phyloP scores from a whole-genome alignment of 495 filamentous ascomycete species.

The Hyaloscypha finlandica region DNA sequence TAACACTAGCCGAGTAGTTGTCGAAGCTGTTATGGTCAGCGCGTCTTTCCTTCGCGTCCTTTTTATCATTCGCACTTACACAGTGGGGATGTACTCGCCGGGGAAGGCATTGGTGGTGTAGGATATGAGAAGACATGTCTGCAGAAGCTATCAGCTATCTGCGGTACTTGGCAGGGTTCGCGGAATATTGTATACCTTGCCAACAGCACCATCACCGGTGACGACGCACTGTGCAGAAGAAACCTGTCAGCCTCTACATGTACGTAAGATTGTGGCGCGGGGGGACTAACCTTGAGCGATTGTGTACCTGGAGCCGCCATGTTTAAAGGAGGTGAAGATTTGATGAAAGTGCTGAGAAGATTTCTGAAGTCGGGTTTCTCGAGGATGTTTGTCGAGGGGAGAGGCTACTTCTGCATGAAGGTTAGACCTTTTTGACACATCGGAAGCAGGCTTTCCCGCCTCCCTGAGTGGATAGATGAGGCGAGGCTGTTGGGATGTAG shows the following conservation, averaged over 20 bases:
- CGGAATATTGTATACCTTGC: conserved; percentile 56
- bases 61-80: conserved; percentile 62
- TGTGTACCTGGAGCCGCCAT: conserved; percentile 58
- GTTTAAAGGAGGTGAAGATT: conserved; percentile 16
- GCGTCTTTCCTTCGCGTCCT: not conserved
- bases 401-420: conserved; percentile 25
- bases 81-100: conserved; percentile 98
- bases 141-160: conserved; percentile 16
- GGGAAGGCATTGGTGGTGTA: conserved; percentile 99
- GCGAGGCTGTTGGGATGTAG: conserved; percentile 14
- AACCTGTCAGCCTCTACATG: conserved; percentile 19
- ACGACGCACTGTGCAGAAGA: conserved; percentile 69
- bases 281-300: conserved; percentile 55
- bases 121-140: conserved; percentile 99
- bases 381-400: conserved; percentile 22
- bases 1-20: conserved; percentile 98
- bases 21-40: conserved; percentile 71
- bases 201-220: conserved; percentile 97
- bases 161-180: not conserved
- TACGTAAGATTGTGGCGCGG: conserved; percentile 10
- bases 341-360: conserved; percentile 15
- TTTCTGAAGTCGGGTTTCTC: conserved; percentile 12
- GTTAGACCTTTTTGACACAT: conserved; percentile 31
- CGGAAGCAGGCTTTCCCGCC: conserved; percentile 29
- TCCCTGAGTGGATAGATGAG: conserved; percentile 8